Conservation (phyloP, 345 rosid species). For the Gossypium bickii region DNA sequence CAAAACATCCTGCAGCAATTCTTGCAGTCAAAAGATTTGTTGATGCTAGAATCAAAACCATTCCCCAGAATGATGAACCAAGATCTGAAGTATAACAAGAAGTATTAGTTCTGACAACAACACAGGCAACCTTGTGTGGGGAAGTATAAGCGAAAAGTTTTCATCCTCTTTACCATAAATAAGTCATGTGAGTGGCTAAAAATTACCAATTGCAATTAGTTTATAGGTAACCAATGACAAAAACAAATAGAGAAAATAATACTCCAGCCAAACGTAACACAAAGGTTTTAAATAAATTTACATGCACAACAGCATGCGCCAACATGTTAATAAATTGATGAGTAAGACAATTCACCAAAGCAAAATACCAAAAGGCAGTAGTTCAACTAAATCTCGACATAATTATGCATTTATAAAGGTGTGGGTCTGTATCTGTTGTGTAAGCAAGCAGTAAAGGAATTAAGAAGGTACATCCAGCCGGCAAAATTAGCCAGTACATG, state of each 20-base stretch:
- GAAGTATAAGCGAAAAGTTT: not conserved
- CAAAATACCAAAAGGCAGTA: not conserved
- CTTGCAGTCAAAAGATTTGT: slow-evolving; percentile 58
- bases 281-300: slow-evolving; percentile 1
- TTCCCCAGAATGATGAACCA: slow-evolving; percentile 72
- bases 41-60: slow-evolving; percentile 63
- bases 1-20: slow-evolving; percentile 65
- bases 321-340: not conserved
- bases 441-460: slow-evolving; percentile 7
- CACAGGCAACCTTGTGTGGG: not conserved
- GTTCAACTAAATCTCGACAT: not conserved
- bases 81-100: slow-evolving; percentile 38
- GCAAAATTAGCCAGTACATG: slow-evolving; percentile 54
- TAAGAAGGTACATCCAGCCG: slow-evolving; percentile 53
- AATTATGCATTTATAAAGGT: not conserved
- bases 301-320: not conserved
- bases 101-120: not conserved
- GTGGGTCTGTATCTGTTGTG: not conserved
- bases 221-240: no score
- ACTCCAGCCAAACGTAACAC: not conserved
- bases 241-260: no score
- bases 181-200: no score
- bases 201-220: no score
- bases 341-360: slow-evolving; percentile 5
- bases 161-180: no score